Evolutionary conservation across 768 basidiomycete genomes (phyloP).

Genomic region (Rhodosporidiobolus sp.): DNA sequence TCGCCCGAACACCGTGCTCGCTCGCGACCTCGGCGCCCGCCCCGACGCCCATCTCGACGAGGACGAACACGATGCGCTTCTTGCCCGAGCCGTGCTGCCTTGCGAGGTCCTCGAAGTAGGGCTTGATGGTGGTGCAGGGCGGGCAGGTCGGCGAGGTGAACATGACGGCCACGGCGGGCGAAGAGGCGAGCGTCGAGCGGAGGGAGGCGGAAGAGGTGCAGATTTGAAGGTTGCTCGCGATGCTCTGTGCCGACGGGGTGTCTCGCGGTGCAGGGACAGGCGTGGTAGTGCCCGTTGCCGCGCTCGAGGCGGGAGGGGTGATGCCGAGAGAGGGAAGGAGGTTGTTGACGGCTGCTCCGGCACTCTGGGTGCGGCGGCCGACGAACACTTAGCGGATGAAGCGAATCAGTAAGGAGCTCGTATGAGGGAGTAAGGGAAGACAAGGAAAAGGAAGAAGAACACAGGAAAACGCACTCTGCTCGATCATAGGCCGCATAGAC

Average conservation of each 20-base stretch:
- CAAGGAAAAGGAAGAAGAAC: no score
- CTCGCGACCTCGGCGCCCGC: slow-evolving; percentile 64
- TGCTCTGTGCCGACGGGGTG: slow-evolving; percentile 49
- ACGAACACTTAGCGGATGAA: not conserved
- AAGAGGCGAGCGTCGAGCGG: slow-evolving; percentile 60
- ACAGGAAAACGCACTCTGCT: slow-evolving; percentile 53
- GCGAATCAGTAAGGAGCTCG: no score
- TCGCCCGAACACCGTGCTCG: slow-evolving; percentile 60
- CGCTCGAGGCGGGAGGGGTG: not conserved
- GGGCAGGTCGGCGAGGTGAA: slow-evolving; percentile 74
- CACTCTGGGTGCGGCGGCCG: slow-evolving; percentile 41
- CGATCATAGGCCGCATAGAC: slow-evolving; percentile 80
- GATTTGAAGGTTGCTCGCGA: slow-evolving; percentile 65
- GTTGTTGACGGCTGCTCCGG: slow-evolving; percentile 39
- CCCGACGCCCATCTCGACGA: slow-evolving; percentile 75
- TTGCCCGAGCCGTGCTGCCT: slow-evolving; percentile 42
- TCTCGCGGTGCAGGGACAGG: slow-evolving; percentile 21
- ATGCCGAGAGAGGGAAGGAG: slow-evolving; percentile 2
- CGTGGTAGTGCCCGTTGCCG: not conserved
- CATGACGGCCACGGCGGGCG: slow-evolving; percentile 72
- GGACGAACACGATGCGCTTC: slow-evolving; percentile 70
- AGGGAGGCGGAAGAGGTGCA: slow-evolving; percentile 74
- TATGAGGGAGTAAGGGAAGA: no score
- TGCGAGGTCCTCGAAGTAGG: slow-evolving; percentile 74
- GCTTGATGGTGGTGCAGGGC: slow-evolving; percentile 79